Base-by-base conservation (phyloP, 306 rosid genomes). In the Prunus kanzakura region DNA sequence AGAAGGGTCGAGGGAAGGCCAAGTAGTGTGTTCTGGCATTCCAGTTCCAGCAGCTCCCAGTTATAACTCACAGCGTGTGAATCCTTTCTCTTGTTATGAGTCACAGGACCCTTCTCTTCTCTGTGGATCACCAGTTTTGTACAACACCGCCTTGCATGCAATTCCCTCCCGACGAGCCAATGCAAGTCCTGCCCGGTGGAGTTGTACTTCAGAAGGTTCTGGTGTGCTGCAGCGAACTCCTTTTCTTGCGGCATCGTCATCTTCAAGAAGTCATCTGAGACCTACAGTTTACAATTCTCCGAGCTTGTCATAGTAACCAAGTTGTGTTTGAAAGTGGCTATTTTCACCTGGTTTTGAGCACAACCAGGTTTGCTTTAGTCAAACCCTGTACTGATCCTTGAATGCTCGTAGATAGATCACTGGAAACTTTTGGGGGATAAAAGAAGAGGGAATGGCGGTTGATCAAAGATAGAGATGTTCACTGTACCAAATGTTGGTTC, bases 181-280 rank as follows among this genome's bases (percentile, higher is more conserved):
- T 29, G 56, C 76, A 60, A 82, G 79, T 65, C 78, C 85, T 57
- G 88, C 46, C 23, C 75, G 67, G 32, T 87, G 91, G 91, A 71
- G 76, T 64, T 75, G 85, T 73, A 68, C 56, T 38, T 27, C 81
- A 8, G 84, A 81, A 82, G 78, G 80, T 30, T 50, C 84, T 18
- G 76, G 69, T n/a, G 58, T 20, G 72, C 80, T 64, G 62, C 84
- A 77, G 60, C 75, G 47, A 38, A 66, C 60, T 45, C 77, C 87
- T 30, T 77, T 51, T 32, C n/a, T 62, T 45, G 65, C 67, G 0
- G 64, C 76, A 61, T 23, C 43, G 2, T 38, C 82, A 19, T 79
- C 87, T 60, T 47, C 87, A 41, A 77, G 64, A 38, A 77, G 82
- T 52, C 82, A 73, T 38, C 45, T 68, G 71, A 80, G 82, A 64